Evolutionary conservation across 305 asterid genomes (phyloP).

Genomic region (Fraxinus albicans): DNA sequence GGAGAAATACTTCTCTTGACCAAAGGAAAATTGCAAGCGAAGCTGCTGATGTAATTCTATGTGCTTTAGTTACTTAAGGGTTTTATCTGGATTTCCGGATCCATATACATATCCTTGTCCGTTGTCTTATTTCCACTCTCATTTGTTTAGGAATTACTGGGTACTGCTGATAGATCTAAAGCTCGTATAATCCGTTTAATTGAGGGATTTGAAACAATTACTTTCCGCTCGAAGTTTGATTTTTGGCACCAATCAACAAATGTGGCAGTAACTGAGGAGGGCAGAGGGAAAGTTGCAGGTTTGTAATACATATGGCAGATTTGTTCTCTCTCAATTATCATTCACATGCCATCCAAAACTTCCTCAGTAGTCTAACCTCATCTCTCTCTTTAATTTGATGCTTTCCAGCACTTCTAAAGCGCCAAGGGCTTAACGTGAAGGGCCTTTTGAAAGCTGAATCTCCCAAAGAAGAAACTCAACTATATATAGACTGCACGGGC

Average conservation of each 20-base stretch:
- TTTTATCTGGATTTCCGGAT: constrained; percentile 19
- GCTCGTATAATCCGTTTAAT: constrained; percentile 68
- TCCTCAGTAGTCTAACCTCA: constrained; percentile 15
- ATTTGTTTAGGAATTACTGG: constrained; percentile 59
- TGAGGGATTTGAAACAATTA: constrained; percentile 92
- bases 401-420: constrained; percentile 78
- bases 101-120: constrained; percentile 12
- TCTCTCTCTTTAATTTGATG: constrained; percentile 18
- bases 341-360: constrained; percentile 1
- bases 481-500: constrained; percentile 89
- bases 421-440: constrained; percentile 94
- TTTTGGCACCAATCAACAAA: constrained; percentile 80
- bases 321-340: constrained; percentile 11
- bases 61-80: constrained; percentile 26
- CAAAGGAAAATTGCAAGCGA: constrained; percentile 76
- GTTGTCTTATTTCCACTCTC: constrained; percentile 25
- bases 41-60: constrained; percentile 71
- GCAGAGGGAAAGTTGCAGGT: constrained; percentile 99
- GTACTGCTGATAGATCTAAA: constrained; percentile 54
- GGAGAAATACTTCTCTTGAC: constrained; percentile 80
- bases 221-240: constrained; percentile 78
- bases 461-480: constrained; percentile 81
- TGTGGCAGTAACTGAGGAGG: constrained; percentile 68
- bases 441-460: constrained; percentile 86
- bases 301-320: constrained; percentile 32